Percentiles rank a stretch among this genome's conserved stretches.
phyloP scores from a whole-genome alignment of 2,329 filamentous ascomycete species.

The Colletotrichum phormii region DNA sequence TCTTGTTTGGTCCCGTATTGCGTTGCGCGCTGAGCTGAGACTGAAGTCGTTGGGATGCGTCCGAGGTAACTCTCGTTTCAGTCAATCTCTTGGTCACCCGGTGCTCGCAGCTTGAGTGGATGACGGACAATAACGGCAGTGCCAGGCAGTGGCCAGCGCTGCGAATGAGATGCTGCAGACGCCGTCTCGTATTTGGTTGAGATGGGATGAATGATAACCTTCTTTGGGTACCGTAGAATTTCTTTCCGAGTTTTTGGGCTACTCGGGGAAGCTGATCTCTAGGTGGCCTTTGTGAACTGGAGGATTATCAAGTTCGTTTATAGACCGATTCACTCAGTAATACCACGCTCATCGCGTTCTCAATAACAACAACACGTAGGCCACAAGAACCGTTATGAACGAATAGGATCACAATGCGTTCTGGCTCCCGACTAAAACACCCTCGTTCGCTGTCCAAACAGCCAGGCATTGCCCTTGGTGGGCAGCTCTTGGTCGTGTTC shows the following conservation, averaged over 20 bases:
- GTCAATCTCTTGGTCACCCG: constrained; percentile 2
- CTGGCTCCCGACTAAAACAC: constrained; percentile 10
- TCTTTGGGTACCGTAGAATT: not conserved
- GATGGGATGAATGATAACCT: constrained; percentile 25
- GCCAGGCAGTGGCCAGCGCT: constrained; percentile 25
- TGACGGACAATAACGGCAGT: constrained; percentile 9
- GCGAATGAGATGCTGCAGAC: constrained; percentile 25
- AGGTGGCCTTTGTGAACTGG: not conserved
- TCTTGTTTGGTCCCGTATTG: not conserved
- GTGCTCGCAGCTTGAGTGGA: not conserved
- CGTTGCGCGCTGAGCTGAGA: constrained; percentile 9
- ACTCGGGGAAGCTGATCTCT: not conserved
- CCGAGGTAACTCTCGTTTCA: constrained; percentile 32
- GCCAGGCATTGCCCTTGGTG: constrained; percentile 18
- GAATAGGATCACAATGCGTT: constrained; percentile 3
- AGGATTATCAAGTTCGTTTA: not conserved
- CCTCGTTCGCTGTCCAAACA: constrained; percentile 11
- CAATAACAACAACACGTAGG: constrained; percentile 19
- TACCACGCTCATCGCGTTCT: not conserved
- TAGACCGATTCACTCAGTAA: not conserved
- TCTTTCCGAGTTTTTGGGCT: not conserved
- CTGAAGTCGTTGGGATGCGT: constrained; percentile 26
- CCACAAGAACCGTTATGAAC: constrained; percentile 1
- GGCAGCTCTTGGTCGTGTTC: constrained; percentile 1
- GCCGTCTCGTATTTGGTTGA: constrained; percentile 27